Evolutionary conservation across 495 filamentous ascomycete genomes (phyloP).

Genomic region (Platismatia glauca): DNA sequence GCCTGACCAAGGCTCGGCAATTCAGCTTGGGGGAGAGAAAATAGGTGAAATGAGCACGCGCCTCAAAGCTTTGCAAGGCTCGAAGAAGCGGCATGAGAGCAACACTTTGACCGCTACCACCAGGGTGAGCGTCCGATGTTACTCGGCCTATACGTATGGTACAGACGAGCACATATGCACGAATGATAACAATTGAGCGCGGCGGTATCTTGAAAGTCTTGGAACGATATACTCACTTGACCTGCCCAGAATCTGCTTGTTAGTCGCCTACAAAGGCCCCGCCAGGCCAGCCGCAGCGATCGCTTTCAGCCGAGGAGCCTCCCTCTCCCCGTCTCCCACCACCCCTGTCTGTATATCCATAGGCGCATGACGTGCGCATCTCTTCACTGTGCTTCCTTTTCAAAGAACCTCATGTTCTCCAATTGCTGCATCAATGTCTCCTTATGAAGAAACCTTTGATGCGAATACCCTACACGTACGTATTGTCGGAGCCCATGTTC

Average conservation of each 20-base stretch:
- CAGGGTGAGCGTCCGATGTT: constrained; percentile 12
- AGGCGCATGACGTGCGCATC: constrained; percentile 5
- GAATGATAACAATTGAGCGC: background rate
- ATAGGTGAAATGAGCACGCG: constrained; percentile 13
- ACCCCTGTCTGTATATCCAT: too few species aligned
- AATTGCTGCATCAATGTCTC: constrained; percentile 13
- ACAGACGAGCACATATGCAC: background rate
- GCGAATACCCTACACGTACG: constrained; percentile 75
- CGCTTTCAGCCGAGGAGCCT: too few species aligned
- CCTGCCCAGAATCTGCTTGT: too few species aligned
- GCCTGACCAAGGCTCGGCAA: constrained; percentile 1
- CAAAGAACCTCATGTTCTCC: too few species aligned
- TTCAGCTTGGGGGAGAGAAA: constrained; percentile 1
- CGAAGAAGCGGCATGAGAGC: constrained; percentile 13
- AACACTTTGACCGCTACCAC: constrained; percentile 7
- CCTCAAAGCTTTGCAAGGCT: constrained; percentile 6
- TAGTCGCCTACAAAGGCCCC: too few species aligned
- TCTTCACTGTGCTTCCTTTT: background rate
- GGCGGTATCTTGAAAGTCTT: background rate
- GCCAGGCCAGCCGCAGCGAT: too few species aligned
- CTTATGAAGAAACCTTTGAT: constrained; percentile 62
- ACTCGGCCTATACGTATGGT: background rate
- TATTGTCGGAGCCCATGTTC: background rate
- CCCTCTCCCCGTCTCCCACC: too few species aligned
- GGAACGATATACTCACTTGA: too few species aligned